These are phyloP conservation scores for Podila clonocystis DNA, from an alignment of 192 early-diverging fungal genomes.

Conservation along the genomic window DNA sequence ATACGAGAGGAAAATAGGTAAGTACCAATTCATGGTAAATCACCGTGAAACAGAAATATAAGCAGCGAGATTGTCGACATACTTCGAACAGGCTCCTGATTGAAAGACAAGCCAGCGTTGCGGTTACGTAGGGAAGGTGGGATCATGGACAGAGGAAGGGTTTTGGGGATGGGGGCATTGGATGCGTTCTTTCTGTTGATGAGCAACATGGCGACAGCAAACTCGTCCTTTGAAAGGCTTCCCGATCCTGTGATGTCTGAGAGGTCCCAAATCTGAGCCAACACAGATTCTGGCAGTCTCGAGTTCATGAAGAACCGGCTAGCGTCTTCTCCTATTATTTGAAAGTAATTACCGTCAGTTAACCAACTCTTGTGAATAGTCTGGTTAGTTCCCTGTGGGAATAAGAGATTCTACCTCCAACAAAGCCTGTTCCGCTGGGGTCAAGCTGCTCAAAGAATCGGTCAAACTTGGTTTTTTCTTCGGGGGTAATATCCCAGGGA, in stretches of 20 bases:
- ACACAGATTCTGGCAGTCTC: conserved; percentile 66
- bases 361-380: too few relatives aligned
- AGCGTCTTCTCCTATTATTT: conserved; percentile 70
- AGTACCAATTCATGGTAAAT: not conserved
- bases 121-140: conserved; percentile 63
- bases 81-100: conserved; percentile 21
- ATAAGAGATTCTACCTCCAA: conserved; percentile 64
- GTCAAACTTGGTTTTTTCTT: conserved; percentile 81
- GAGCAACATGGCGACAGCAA: conserved; percentile 84
- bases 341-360: not conserved
- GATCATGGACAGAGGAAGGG: conserved; percentile 63
- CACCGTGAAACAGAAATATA: not conserved
- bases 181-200: conserved; percentile 71
- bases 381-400: not conserved
- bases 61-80: not conserved
- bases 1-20: not conserved
- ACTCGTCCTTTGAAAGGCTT: conserved; percentile 73
- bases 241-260: conserved; percentile 72
- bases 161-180: conserved; percentile 56
- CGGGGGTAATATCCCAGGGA: conserved; percentile 79
- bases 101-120: not conserved
- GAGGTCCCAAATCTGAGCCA: conserved; percentile 88
- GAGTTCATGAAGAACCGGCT: conserved; percentile 85
- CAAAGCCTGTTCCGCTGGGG: conserved; percentile 61
- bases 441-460: conserved; percentile 83